Conservation (phyloP, 305 asterid genomes). For the Fraxinus xanthoxyloides region DNA sequence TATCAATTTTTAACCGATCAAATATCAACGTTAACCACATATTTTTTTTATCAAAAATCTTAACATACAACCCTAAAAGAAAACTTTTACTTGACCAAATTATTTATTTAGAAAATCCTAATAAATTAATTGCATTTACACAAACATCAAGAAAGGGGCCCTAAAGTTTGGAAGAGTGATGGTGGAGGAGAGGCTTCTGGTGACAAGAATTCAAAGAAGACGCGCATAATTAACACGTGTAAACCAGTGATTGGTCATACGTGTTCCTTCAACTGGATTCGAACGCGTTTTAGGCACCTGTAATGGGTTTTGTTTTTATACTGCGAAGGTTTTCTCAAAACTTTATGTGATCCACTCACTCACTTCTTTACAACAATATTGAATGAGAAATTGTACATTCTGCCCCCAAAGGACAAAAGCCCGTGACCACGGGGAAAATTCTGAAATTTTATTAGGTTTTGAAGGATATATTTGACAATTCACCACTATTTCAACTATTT, state of each 20-base stretch:
- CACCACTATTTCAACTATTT: not conserved
- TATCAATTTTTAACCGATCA: too few relatives aligned
- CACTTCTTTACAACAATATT: not conserved
- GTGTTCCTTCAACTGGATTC: constrained; percentile 11
- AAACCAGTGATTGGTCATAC: constrained; percentile 6
- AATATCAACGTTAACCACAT: not conserved
- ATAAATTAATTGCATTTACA: not conserved
- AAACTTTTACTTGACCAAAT: too few relatives aligned
- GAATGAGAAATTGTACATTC: not conserved
- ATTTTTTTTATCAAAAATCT: too few relatives aligned
- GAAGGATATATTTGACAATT: constrained; percentile 18
- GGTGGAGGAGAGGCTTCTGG: too few relatives aligned
- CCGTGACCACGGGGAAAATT: constrained; percentile 36
- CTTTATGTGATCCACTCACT: constrained; percentile 16
- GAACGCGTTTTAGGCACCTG: constrained; percentile 32
- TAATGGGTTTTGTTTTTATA: constrained; percentile 28
- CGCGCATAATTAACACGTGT: constrained; percentile 36
- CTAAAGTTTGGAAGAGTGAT: not conserved
- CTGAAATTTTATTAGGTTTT: constrained; percentile 21
- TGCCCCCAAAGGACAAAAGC: not conserved
- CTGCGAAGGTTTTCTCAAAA: constrained; percentile 23
- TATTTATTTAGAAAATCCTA: too few relatives aligned
- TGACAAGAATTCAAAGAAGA: constrained; percentile 4
- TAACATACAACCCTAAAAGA: too few relatives aligned
- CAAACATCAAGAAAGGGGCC: not conserved